These are phyloP conservation scores for Candida ovalis DNA, from an alignment of 805 yeast species.

Conservation along the genomic window DNA sequence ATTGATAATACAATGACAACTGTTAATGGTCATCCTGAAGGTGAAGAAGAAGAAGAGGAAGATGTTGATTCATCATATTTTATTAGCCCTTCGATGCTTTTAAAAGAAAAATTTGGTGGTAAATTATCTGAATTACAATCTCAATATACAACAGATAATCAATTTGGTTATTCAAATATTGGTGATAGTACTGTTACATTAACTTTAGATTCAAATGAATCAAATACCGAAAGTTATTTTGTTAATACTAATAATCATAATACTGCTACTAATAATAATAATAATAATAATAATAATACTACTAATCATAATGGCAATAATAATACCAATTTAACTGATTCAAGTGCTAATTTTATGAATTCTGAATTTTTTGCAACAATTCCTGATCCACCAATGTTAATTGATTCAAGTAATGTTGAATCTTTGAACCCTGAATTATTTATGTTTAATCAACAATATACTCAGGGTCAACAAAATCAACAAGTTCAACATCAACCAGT, in stretches of 20 bases:
- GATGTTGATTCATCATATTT: conserved; percentile 13
- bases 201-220: background rate
- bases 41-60: conserved; percentile 6
- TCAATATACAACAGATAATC: background rate
- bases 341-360: conserved; percentile 20
- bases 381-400: conserved; percentile 8
- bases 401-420: conserved; percentile 23
- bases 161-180: background rate
- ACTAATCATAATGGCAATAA: background rate
- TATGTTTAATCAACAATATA: conserved; percentile 9
- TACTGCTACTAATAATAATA: background rate
- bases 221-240: background rate
- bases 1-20: background rate
- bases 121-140: conserved; percentile 21
- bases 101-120: conserved; percentile 30
- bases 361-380: conserved; percentile 11
- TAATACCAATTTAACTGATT: background rate
- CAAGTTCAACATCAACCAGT: conserved; percentile 4
- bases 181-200: background rate
- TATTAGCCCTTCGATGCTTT: conserved; percentile 26
- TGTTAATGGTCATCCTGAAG: conserved; percentile 1
- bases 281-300: background rate
- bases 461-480: conserved; percentile 22
- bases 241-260: background rate
- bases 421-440: conserved; percentile 9